phyloP scores from a whole-genome alignment of 352 stramenopile species.

The Pythium vanterpoolii region DNA sequence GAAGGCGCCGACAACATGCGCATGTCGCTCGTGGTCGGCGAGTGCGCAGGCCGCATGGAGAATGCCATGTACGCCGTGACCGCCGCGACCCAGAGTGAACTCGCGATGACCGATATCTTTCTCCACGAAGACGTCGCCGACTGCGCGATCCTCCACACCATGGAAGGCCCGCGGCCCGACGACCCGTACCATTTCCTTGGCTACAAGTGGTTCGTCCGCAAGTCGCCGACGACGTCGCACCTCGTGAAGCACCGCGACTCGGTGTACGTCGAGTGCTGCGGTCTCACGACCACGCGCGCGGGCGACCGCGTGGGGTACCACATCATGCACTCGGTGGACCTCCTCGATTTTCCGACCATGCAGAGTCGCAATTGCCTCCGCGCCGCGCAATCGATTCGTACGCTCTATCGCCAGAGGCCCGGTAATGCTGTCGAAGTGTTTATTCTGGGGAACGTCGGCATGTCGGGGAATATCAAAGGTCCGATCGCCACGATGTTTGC shows the following conservation, averaged over 20 bases:
- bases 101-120: slow-evolving; percentile 22
- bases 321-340: slow-evolving; percentile 44
- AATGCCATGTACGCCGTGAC: slow-evolving; percentile 21
- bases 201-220: slow-evolving; percentile 31
- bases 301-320: slow-evolving; percentile 41
- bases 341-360: slow-evolving; percentile 32
- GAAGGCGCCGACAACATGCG: slow-evolving; percentile 9
- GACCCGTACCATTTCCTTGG: slow-evolving; percentile 25
- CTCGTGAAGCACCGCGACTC: slow-evolving; percentile 40
- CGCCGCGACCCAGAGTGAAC: slow-evolving; percentile 9
- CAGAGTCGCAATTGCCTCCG: slow-evolving; percentile 28
- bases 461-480: slow-evolving; percentile 7
- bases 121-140: slow-evolving; percentile 27
- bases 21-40: slow-evolving; percentile 21
- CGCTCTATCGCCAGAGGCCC: slow-evolving; percentile 17
- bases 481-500: slow-evolving; percentile 9
- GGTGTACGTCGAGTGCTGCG: slow-evolving; percentile 39
- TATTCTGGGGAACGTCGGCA: slow-evolving; percentile 16
- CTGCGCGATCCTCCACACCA: slow-evolving; percentile 19
- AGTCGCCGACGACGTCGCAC: slow-evolving; percentile 19
- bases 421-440: slow-evolving; percentile 25
- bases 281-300: slow-evolving; percentile 27
- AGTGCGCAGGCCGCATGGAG: slow-evolving; percentile 20
- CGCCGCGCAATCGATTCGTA: slow-evolving; percentile 25
- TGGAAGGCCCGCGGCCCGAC: slow-evolving; percentile 17